A percentile compares a stretch with the other conserved stretches of the same genome.
Evolutionary conservation across 1,284 basidiomycete species (phyloP).

Genomic region (Rhodotorula sp.): DNA sequence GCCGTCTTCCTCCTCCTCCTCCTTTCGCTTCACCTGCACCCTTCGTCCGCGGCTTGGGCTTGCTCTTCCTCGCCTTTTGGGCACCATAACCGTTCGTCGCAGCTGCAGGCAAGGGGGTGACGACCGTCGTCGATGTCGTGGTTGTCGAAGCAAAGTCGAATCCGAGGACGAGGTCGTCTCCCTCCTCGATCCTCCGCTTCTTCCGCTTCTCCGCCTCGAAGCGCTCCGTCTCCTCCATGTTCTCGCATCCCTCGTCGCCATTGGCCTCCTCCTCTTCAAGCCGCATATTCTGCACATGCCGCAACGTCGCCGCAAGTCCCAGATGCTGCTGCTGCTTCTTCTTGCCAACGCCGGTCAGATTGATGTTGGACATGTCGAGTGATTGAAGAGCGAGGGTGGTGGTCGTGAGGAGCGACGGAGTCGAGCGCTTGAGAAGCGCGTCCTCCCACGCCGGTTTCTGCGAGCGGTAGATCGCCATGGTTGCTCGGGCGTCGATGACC

Average conservation of each 20-base stretch:
- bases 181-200: conserved; percentile 26
- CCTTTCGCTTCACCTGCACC: background rate
- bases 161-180: conserved; percentile 33
- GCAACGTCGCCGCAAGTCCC: conserved; percentile 26
- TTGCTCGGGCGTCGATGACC: conserved; percentile 90
- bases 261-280: background rate
- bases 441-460: conserved; percentile 82
- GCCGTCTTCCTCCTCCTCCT: conserved; percentile 20
- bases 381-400: conserved; percentile 19
- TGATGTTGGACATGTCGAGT: conserved; percentile 29
- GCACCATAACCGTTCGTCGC: background rate
- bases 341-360: conserved; percentile 32
- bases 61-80: background rate
- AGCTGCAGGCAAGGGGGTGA: background rate
- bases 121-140: background rate
- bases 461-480: conserved; percentile 92
- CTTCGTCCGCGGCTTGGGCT: background rate
- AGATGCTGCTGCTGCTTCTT: conserved; percentile 25
- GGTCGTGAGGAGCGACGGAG: conserved; percentile 30
- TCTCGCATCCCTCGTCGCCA: conserved; percentile 5
- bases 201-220: conserved; percentile 34
- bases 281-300: conserved; percentile 23
- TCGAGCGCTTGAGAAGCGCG: conserved; percentile 44
- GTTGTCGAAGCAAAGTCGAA: conserved; percentile 25
- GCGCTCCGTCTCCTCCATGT: conserved; percentile 14